A percentile compares a stretch with the other conserved stretches of the same genome.
Evolutionary conservation across 371 early-diverging fungal species (phyloP).

Genomic region (Astathelohania contejeani): DNA sequence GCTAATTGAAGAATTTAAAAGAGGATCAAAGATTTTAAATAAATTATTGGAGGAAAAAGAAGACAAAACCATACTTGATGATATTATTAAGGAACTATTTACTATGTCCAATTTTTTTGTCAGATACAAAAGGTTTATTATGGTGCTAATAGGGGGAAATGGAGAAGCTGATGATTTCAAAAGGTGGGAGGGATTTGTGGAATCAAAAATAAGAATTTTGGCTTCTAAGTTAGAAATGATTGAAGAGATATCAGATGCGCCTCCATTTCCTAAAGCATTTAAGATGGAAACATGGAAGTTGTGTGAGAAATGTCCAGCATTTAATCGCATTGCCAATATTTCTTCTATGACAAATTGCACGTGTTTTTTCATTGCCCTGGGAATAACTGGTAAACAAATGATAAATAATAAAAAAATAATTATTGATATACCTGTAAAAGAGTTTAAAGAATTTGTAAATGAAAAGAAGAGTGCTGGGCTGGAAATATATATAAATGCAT

Average conservation of each 20-base stretch:
- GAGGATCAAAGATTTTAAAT: constrained; percentile 32
- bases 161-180: constrained; percentile 21
- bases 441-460: constrained; percentile 30
- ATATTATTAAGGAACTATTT: constrained; percentile 56
- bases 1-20: constrained; percentile 64
- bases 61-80: not conserved
- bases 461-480: constrained; percentile 14
- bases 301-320: constrained; percentile 1
- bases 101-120: constrained; percentile 70
- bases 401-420: constrained; percentile 21
- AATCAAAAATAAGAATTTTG: constrained; percentile 74
- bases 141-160: constrained; percentile 58
- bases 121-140: constrained; percentile 71
- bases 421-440: constrained; percentile 27
- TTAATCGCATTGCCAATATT: not conserved
- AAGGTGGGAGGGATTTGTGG: constrained; percentile 67
- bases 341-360: constrained; percentile 6
- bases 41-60: constrained; percentile 4
- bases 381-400: constrained; percentile 15
- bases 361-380: constrained; percentile 26
- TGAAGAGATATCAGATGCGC: constrained; percentile 62
- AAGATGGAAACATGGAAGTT: constrained; percentile 52
- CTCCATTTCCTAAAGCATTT: constrained; percentile 72
- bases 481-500: too few relatives aligned
- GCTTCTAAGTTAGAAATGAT: constrained; percentile 66